Conservation (phyloP, 345 rosid genomes). For the Erodium maritimum region DNA sequence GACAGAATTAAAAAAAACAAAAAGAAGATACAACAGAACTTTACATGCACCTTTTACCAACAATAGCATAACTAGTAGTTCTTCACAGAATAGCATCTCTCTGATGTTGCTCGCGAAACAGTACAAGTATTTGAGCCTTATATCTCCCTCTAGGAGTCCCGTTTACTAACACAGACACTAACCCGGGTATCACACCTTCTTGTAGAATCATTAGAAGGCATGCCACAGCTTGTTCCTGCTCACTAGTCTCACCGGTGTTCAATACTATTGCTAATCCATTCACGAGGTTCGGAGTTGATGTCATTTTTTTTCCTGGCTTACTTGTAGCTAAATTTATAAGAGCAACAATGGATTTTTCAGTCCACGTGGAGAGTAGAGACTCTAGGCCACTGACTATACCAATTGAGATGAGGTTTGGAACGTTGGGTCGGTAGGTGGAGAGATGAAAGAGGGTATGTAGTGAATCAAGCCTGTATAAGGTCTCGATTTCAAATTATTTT, state of each 20-base stretch:
- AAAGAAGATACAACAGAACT: neutral
- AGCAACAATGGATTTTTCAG: constrained; percentile 70
- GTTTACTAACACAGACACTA: constrained; percentile 82
- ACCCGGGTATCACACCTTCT: constrained; percentile 92
- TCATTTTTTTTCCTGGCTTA: constrained; percentile 57
- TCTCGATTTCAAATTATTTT: constrained; percentile 35
- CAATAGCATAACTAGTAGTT: constrained; percentile 15
- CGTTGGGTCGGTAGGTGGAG: constrained; percentile 50
- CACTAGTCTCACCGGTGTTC: constrained; percentile 53
- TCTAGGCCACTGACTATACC: constrained; percentile 57
- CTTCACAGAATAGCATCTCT: constrained; percentile 71
- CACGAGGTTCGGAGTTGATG: constrained; percentile 51
- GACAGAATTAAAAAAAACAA: too few species aligned
- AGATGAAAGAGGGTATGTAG: constrained; percentile 83
- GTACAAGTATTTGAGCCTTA: constrained; percentile 81
- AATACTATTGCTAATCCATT: constrained; percentile 48
- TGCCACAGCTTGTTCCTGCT: constrained; percentile 80
- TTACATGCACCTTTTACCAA: constrained; percentile 19
- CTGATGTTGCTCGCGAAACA: constrained; percentile 86
- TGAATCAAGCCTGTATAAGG: constrained; percentile 86
- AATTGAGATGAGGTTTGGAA: constrained; percentile 52
- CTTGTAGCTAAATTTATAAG: constrained; percentile 57
- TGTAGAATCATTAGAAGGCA: constrained; percentile 81
- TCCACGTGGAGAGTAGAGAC: constrained; percentile 51
- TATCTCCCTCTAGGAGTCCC: constrained; percentile 78